Percentiles rank a stretch among this genome's conserved stretches.
Conservation (phyloP, 2,329 filamentous ascomycete genomes). For the Alternaria sp. region DNA sequence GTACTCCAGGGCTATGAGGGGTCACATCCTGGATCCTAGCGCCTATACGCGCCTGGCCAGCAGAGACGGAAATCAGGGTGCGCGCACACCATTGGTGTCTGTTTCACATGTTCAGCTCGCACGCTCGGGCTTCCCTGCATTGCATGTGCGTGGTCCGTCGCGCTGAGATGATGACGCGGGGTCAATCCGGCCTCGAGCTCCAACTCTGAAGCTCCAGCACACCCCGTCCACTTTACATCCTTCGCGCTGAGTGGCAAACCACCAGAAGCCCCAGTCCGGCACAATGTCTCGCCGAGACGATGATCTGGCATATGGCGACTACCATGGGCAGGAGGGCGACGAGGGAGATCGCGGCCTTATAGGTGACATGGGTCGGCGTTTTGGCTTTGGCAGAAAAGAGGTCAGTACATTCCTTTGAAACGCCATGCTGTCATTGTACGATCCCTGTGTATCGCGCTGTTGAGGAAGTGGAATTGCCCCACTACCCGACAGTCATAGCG, state of each 20-base stretch:
- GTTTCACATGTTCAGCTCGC: constrained; percentile 9
- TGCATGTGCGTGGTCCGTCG: constrained; percentile 5
- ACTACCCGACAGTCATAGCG: constrained; percentile 19
- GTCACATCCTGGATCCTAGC: not conserved
- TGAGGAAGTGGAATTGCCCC: constrained; percentile 18
- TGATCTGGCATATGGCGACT: constrained; percentile 63
- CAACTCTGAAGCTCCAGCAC: constrained; percentile 10
- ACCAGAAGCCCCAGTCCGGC: constrained; percentile 20
- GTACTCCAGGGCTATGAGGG: not conserved
- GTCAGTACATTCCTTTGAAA: constrained; percentile 28
- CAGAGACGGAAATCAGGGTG: not conserved
- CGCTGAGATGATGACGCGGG: constrained; percentile 31
- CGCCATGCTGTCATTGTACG: constrained; percentile 27
- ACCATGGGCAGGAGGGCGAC: constrained; percentile 48
- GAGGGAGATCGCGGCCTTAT: constrained; percentile 59
- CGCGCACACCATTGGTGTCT: not conserved
- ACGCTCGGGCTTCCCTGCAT: not conserved
- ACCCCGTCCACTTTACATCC: not conserved
- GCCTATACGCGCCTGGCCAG: not conserved
- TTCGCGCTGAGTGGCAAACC: not conserved
- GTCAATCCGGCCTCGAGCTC: constrained; percentile 8
- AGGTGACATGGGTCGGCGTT: constrained; percentile 59
- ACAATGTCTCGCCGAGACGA: constrained; percentile 54
- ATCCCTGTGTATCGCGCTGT: constrained; percentile 15
- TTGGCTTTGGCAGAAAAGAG: constrained; percentile 44